Percentiles rank a stretch among this genome's conserved stretches.
These are phyloP conservation scores for Echinochloa phyllopogon DNA, from an alignment of 176 grass and related monocot species.

Conservation along the genomic window DNA sequence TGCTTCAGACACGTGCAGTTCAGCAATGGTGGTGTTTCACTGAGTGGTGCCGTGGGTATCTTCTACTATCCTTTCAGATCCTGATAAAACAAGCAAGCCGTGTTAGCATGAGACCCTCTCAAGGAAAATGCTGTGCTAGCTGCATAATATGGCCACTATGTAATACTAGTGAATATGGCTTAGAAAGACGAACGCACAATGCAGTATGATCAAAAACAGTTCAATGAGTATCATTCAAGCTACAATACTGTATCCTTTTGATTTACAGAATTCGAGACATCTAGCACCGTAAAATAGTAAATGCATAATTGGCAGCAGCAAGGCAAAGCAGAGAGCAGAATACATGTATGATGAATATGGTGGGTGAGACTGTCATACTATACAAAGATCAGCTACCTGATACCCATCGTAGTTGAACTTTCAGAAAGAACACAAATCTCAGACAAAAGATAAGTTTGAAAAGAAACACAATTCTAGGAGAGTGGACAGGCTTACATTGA, in stretches of 20 bases:
- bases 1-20: neutral
- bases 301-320: neutral
- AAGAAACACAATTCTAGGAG: constrained; percentile 25
- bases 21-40: neutral
- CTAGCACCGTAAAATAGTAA: neutral
- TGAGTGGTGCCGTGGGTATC: neutral
- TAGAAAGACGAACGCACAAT: neutral
- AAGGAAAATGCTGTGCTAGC: neutral
- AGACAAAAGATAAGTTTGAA: constrained; percentile 7
- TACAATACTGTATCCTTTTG: neutral
- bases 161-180: constrained; percentile 4
- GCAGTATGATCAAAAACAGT: neutral
- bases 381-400: neutral
- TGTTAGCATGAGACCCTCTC: constrained; percentile 11
- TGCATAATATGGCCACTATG: neutral
- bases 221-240: neutral
- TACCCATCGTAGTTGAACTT: neutral
- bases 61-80: constrained; percentile 11
- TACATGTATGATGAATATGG: neutral
- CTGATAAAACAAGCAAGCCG: constrained; percentile 31
- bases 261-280: constrained; percentile 15
- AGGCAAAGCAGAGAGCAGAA: neutral
- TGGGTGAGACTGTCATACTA: neutral
- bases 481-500: constrained; percentile 8
- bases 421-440: neutral